A percentile compares a stretch with the other conserved stretches of the same genome.
Evolutionary conservation across 1,139 yeast species (phyloP).

Genomic region (Cylindricascospora bacillispora): DNA sequence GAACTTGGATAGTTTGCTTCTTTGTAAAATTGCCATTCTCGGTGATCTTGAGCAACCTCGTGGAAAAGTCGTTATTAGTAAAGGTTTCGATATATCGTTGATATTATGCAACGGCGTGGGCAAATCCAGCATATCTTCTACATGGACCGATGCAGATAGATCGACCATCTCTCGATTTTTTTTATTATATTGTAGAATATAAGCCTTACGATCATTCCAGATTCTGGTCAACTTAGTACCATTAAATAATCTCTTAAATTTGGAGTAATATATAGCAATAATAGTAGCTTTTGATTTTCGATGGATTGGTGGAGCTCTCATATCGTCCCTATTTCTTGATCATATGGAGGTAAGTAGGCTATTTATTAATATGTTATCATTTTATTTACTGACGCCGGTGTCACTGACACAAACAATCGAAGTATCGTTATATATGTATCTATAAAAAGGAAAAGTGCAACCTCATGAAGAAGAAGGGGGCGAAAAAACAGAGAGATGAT

Average conservation of each 20-base stretch:
- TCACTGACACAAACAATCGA: too few relatives aligned
- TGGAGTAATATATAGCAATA: conserved; percentile 7
- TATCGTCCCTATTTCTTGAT: conserved; percentile 5
- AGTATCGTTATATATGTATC: too few relatives aligned
- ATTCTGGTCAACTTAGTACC: conserved; percentile 12
- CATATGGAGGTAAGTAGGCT: not conserved
- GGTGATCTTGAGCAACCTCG: conserved; percentile 21
- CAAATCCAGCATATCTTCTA: conserved; percentile 19
- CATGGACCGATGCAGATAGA: conserved; percentile 6
- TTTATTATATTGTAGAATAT: conserved; percentile 7
- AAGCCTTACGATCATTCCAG: conserved; percentile 17
- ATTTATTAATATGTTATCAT: too few relatives aligned
- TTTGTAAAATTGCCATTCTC: conserved; percentile 15
- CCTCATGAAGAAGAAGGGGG: too few relatives aligned
- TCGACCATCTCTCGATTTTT: not conserved
- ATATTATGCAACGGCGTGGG: conserved; percentile 12
- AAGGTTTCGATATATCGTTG: conserved; percentile 15
- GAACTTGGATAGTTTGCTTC: conserved; percentile 14
- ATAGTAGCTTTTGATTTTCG: conserved; percentile 15
- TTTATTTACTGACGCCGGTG: too few relatives aligned
- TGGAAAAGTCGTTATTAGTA: conserved; percentile 20
- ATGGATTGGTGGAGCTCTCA: conserved; percentile 26
- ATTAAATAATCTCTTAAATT: conserved; percentile 8
- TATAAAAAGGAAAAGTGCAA: too few relatives aligned
- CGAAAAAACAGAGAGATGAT: too few relatives aligned